phyloP scores from a whole-genome alignment of 2,329 filamentous ascomycete genomes.

The Trichoderma asperellum region DNA sequence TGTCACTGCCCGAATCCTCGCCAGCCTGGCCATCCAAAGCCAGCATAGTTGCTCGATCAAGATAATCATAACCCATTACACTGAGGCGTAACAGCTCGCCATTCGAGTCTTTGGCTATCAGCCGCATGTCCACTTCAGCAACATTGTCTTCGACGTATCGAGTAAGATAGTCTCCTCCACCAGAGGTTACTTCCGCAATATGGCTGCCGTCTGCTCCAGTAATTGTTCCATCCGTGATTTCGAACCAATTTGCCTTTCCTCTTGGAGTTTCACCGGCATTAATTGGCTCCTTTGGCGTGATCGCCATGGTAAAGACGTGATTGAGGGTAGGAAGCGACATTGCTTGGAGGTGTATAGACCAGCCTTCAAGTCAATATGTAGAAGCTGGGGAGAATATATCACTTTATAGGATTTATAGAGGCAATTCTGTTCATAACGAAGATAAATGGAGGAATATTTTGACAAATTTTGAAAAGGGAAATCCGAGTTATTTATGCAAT shows the following conservation, averaged over 20 bases:
- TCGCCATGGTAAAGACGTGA: conserved; percentile 15
- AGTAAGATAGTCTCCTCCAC: conserved; percentile 18
- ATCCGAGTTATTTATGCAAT: background rate
- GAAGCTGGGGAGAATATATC: background rate
- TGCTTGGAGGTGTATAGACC: background rate
- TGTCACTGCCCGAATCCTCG: background rate
- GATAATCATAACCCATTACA: conserved; percentile 9
- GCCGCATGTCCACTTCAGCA: conserved; percentile 11
- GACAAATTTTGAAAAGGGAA: background rate
- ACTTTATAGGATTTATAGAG: background rate
- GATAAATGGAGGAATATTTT: background rate
- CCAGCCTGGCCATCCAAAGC: conserved; percentile 11
- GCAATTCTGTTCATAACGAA: background rate
- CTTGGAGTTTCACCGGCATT: conserved; percentile 7
- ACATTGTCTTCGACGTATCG: conserved; percentile 15
- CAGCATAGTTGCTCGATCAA: conserved; percentile 15
- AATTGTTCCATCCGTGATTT: background rate
- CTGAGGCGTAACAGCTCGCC: background rate
- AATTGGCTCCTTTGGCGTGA: background rate
- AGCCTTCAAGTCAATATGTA: too few relatives aligned
- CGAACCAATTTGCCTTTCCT: conserved; percentile 22
- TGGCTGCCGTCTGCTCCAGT: background rate
- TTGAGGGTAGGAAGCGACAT: conserved; percentile 15
- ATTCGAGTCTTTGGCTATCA: background rate
- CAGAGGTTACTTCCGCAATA: background rate